These are phyloP conservation scores for Colletotrichum karsti DNA, from an alignment of 2,329 filamentous ascomycete species.

Conservation along the genomic window DNA sequence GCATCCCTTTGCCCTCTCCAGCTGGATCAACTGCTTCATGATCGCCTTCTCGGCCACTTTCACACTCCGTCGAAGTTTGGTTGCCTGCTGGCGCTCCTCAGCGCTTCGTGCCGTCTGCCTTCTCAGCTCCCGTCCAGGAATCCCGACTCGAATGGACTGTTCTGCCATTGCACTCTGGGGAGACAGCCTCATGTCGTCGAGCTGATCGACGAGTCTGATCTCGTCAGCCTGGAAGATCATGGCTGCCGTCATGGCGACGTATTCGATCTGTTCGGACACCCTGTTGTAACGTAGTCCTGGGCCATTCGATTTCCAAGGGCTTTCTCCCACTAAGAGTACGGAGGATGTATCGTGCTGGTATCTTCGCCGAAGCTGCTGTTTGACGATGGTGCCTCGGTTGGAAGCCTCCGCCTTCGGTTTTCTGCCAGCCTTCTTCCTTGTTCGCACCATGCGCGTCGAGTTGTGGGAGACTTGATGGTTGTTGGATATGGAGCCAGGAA, in stretches of 20 bases:
- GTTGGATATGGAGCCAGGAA: not conserved
- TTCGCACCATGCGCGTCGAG: not conserved
- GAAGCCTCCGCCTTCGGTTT: not conserved
- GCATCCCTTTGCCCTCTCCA: not conserved
- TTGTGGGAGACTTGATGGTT: not conserved
- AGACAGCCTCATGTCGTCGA: not conserved
- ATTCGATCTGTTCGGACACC: not conserved
- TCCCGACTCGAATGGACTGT: not conserved
- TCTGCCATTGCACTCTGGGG: not conserved
- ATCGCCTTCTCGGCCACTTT: not conserved
- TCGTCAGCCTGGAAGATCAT: not conserved
- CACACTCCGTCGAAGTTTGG: not conserved
- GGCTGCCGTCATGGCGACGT: not conserved
- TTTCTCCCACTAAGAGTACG: not conserved
- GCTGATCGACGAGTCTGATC: not conserved
- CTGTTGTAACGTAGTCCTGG: not conserved
- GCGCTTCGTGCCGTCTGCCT: not conserved
- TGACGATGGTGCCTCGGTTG: not conserved
- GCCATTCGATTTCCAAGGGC: not conserved
- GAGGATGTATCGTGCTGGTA: not conserved
- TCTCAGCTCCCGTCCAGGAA: not conserved
- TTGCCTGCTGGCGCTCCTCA: not conserved
- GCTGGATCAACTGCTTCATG: not conserved
- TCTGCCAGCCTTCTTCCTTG: not conserved
- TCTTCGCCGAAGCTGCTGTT: not conserved